These are phyloP conservation scores for Barbarea vulgaris DNA, from an alignment of 345 rosid species.

Conservation along the genomic window DNA sequence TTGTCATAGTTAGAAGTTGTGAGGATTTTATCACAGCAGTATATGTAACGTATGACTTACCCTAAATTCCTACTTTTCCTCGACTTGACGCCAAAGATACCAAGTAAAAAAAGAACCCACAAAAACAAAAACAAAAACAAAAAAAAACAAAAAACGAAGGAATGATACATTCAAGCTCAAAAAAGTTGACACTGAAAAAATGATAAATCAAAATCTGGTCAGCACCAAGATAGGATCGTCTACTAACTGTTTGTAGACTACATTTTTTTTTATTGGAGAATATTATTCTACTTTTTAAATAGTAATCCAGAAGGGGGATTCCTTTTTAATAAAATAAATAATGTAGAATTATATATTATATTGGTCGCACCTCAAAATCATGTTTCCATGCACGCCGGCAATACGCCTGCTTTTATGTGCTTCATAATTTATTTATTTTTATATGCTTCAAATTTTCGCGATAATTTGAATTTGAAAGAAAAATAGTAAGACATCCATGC, in stretches of 20 bases:
- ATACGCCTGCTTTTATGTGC: neutral
- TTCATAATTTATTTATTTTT: neutral
- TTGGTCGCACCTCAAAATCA: slow-evolving; percentile 22
- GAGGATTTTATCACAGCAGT: neutral
- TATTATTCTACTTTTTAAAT: neutral
- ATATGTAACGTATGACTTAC: slow-evolving; percentile 16
- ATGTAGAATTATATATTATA: neutral
- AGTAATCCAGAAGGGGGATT: neutral
- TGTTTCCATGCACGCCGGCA: slow-evolving; percentile 32
- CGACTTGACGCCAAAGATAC: slow-evolving; percentile 34
- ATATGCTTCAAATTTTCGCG: neutral
- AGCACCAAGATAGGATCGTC: neutral
- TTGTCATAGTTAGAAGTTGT: slow-evolving; percentile 9
- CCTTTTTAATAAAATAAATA: neutral
- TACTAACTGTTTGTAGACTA: neutral
- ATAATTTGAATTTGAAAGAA: neutral
- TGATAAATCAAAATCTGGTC: neutral
- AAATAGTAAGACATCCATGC: neutral
- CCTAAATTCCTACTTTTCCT: slow-evolving; percentile 26
- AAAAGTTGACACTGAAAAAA: neutral
- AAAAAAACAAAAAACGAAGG: neutral
- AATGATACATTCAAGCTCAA: neutral
- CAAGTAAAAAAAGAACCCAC: neutral
- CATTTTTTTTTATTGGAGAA: neutral
- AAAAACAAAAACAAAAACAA: no score